Evolutionary conservation across 2,329 filamentous ascomycete genomes (phyloP).

Genomic region (Beauveria sp.): DNA sequence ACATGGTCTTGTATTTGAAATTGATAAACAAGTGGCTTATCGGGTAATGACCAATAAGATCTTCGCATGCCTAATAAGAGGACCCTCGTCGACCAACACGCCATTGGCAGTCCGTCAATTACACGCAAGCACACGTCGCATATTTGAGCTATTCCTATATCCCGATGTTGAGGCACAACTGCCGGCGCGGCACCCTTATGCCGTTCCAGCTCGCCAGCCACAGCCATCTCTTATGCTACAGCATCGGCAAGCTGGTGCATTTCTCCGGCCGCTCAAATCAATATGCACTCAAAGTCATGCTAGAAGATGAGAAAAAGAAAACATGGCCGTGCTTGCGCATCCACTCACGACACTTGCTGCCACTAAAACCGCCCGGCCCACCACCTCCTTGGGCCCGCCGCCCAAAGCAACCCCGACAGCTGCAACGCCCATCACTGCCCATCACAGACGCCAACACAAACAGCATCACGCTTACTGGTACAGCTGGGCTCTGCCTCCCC

Average conservation of each 20-base stretch:
- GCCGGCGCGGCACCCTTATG: neutral
- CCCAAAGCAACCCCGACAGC: neutral
- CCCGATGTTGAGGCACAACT: neutral
- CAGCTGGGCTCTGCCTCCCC: neutral
- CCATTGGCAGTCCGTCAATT: no score
- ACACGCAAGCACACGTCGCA: neutral
- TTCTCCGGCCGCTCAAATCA: neutral
- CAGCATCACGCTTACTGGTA: neutral
- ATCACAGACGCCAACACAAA: neutral
- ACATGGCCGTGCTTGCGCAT: neutral
- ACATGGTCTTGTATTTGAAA: conserved; percentile 1
- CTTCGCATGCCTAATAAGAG: neutral
- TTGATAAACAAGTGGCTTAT: neutral
- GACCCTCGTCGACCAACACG: no score
- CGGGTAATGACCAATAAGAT: neutral
- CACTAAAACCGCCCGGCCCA: neutral
- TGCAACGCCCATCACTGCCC: neutral
- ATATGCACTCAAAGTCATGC: neutral
- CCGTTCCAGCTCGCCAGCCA: neutral
- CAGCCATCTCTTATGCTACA: neutral
- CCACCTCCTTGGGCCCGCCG: neutral
- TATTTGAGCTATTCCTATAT: neutral
- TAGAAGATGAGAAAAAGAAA: conserved; percentile 2
- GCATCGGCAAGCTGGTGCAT: neutral
- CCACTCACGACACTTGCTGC: neutral